phyloP scores from a whole-genome alignment of 2,329 filamentous ascomycete genomes.

The Thielaviopsis ethacetica region DNA sequence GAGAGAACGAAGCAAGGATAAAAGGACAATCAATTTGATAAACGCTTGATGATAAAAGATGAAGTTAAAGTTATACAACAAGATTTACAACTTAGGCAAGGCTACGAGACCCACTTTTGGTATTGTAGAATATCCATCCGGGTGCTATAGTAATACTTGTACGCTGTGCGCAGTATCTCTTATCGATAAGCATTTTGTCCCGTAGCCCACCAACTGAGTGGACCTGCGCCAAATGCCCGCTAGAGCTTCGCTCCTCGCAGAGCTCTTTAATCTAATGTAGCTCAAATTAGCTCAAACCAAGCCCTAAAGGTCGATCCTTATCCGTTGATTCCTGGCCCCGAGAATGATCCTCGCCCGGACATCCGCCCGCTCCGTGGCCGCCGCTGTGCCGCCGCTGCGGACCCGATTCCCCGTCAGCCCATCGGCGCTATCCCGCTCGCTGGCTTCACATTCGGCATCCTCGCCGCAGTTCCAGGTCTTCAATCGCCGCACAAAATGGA shows the following conservation, averaged over 20 bases:
- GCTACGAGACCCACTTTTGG: too few relatives aligned
- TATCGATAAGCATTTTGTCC: background rate
- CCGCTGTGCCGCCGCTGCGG: background rate
- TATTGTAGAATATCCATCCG: too few relatives aligned
- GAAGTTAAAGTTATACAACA: too few relatives aligned
- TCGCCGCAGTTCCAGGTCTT: slow-evolving; percentile 60
- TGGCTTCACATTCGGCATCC: slow-evolving; percentile 9
- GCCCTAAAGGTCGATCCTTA: background rate
- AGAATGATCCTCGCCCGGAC: background rate
- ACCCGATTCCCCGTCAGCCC: background rate
- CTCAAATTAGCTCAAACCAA: background rate
- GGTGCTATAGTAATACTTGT: too few relatives aligned
- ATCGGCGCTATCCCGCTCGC: background rate
- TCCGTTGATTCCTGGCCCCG: background rate
- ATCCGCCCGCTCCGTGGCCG: background rate
- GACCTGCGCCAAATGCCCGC: background rate
- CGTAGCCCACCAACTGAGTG: background rate
- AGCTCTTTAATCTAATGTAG: background rate
- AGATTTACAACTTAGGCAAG: too few relatives aligned
- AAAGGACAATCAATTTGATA: too few relatives aligned
- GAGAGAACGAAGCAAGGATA: background rate
- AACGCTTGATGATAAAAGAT: too few relatives aligned
- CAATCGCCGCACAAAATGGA: slow-evolving; percentile 71
- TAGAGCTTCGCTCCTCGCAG: background rate
- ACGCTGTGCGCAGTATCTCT: too few relatives aligned